Conservation (phyloP, 805 yeast genomes). For the Candida nitratophila region DNA sequence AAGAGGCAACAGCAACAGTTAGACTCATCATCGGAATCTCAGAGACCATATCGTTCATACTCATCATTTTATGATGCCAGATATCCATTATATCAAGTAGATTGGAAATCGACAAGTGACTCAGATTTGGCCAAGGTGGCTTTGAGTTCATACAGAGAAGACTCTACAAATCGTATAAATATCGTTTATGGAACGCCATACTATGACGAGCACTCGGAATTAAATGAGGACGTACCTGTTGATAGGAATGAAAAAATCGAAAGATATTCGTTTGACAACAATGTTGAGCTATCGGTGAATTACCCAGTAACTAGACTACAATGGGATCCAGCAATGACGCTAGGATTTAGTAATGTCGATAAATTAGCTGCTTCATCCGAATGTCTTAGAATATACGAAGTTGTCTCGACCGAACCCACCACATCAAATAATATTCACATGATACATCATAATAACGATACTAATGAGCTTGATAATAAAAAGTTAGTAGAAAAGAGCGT, state of each 20-base stretch:
- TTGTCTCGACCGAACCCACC: slow-evolving; percentile 4
- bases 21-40: background rate
- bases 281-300: slow-evolving; percentile 46
- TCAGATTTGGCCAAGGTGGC: slow-evolving; percentile 47
- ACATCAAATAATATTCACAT: background rate
- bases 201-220: slow-evolving; percentile 20
- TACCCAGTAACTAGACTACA: slow-evolving; percentile 67
- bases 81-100: slow-evolving; percentile 44
- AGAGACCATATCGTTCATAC: slow-evolving; percentile 1
- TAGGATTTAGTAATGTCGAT: slow-evolving; percentile 23
- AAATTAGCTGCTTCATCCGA: slow-evolving; percentile 68
- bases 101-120: slow-evolving; percentile 37
- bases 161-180: slow-evolving; percentile 58
- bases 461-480: background rate
- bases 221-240: slow-evolving; percentile 12
- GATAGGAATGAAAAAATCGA: slow-evolving; percentile 11
- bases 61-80: slow-evolving; percentile 38
- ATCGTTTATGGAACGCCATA: slow-evolving; percentile 32
- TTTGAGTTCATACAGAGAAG: slow-evolving; percentile 76
- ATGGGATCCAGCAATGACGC: slow-evolving; percentile 55
- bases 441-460: background rate
- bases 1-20: slow-evolving; percentile 3
- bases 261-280: slow-evolving; percentile 36
- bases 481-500: slow-evolving; percentile 32
- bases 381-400: slow-evolving; percentile 47